A percentile compares a stretch with the other conserved stretches of the same genome.
Evolutionary conservation across 306 rosid species (phyloP).

Genomic region (Malus sieversii): DNA sequence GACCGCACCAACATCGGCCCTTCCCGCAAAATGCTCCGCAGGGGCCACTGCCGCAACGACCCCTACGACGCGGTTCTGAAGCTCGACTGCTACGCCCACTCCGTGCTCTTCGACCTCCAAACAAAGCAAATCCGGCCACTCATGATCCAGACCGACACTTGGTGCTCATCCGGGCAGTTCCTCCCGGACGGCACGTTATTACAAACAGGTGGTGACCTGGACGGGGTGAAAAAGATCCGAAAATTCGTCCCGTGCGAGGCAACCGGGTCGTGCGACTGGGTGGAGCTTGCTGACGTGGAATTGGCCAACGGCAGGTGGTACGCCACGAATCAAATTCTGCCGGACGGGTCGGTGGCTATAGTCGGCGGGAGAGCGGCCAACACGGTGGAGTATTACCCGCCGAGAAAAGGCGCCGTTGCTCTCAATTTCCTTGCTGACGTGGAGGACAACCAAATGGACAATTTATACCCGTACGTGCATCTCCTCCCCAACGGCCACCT

Average conservation of each 20-base stretch:
- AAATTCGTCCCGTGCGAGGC: conserved; percentile 54
- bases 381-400: conserved; percentile 68
- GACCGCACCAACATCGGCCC: conserved; percentile 86
- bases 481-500: conserved; percentile 74
- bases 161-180: conserved; percentile 94
- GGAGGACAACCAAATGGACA: conserved; percentile 78
- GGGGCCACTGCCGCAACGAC: conserved; percentile 55
- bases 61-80: conserved; percentile 35
- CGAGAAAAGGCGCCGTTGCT: conserved; percentile 46
- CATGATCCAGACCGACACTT: conserved; percentile 73
- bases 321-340: conserved; percentile 65
- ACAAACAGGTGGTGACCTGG: conserved; percentile 77
- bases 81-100: conserved; percentile 82
- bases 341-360: conserved; percentile 61
- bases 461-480: conserved; percentile 76
- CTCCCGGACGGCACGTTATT: conserved; percentile 70
- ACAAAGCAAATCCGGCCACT: conserved; percentile 61
- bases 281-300: conserved; percentile 50
- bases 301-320: conserved; percentile 66
- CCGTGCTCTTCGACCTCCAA: conserved; percentile 44
- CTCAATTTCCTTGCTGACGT: conserved; percentile 52
- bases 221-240: conserved; percentile 62
- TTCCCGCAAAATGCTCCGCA: conserved; percentile 45
- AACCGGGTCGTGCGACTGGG: conserved; percentile 53
- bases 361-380: conserved; percentile 68